These are phyloP conservation scores for Fusarium sambucinum DNA, from an alignment of 2,329 filamentous ascomycete species.

Conservation along the genomic window DNA sequence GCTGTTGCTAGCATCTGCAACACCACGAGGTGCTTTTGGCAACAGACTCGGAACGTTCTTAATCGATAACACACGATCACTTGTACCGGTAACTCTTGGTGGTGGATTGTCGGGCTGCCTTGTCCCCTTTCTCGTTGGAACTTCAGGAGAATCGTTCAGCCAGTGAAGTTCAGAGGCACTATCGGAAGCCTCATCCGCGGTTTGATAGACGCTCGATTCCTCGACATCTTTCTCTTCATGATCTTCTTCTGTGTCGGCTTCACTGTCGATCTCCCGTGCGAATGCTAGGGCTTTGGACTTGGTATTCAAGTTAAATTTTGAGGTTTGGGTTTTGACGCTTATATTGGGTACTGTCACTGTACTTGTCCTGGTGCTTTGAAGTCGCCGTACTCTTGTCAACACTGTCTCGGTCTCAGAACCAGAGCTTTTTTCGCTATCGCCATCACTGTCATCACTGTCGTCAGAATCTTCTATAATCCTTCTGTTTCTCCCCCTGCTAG, in stretches of 20 bases:
- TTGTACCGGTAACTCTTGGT: not conserved
- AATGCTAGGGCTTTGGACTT: slow-evolving; percentile 25
- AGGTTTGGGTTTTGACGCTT: not conserved
- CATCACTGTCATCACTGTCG: slow-evolving; percentile 39
- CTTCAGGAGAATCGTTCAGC: slow-evolving; percentile 30
- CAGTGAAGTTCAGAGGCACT: slow-evolving; percentile 36
- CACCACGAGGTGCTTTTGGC: not conserved
- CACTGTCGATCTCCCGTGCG: slow-evolving; percentile 24
- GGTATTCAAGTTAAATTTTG: not conserved
- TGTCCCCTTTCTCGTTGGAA: slow-evolving; percentile 4
- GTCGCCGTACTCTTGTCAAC: slow-evolving; percentile 39
- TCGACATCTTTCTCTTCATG: slow-evolving; percentile 32
- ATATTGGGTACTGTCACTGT: not conserved
- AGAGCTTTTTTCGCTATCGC: slow-evolving; percentile 14
- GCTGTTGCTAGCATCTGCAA: not conserved
- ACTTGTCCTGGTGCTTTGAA: slow-evolving; percentile 24
- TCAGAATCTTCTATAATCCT: slow-evolving; percentile 40
- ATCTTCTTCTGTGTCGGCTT: slow-evolving; percentile 18
- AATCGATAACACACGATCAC: not conserved
- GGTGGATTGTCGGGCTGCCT: slow-evolving; percentile 2
- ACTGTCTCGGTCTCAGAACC: slow-evolving; percentile 35
- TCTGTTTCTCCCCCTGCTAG: slow-evolving; percentile 21
- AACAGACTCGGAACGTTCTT: slow-evolving; percentile 18
- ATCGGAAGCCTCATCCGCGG: slow-evolving; percentile 40
- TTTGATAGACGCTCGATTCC: slow-evolving; percentile 45